Percentiles rank a stretch among this genome's conserved stretches.
Evolutionary conservation across 2,329 filamentous ascomycete species (phyloP).

Genomic region (Aspergillus tubingensis): DNA sequence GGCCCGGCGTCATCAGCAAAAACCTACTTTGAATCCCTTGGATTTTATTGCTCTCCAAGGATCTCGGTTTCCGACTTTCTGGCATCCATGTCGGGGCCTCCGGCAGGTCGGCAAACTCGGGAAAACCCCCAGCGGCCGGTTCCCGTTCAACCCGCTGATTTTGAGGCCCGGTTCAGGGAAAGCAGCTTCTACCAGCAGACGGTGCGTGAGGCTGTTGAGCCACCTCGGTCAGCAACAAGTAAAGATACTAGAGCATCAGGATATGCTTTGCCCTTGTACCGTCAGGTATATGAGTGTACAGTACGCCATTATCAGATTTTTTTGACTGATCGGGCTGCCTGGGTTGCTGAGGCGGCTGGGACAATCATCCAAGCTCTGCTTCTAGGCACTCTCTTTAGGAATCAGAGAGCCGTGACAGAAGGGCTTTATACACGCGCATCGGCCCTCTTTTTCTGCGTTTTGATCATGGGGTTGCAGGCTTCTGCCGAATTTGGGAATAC

Average conservation of each 20-base stretch:
- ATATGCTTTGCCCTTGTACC: not conserved
- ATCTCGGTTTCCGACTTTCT: slow-evolving; percentile 78
- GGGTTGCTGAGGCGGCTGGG: not conserved
- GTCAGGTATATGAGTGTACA: slow-evolving; percentile 6
- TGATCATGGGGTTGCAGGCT: slow-evolving; percentile 15
- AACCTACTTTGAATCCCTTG: slow-evolving; percentile 51
- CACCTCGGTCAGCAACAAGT: not conserved
- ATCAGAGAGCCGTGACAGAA: slow-evolving; percentile 6
- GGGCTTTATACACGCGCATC: slow-evolving; percentile 14
- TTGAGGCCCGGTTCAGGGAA: not conserved
- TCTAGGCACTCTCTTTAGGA: slow-evolving; percentile 20
- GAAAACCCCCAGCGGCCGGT: not conserved
- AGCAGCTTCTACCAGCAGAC: not conserved
- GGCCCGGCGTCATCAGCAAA: slow-evolving; percentile 67
- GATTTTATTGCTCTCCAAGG: slow-evolving; percentile 69
- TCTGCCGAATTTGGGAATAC: slow-evolving; percentile 16
- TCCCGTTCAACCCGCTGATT: slow-evolving; percentile 1
- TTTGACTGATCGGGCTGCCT: slow-evolving; percentile 5
- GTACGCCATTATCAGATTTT: slow-evolving; percentile 7
- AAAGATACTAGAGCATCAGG: not conserved
- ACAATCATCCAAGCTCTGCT: slow-evolving; percentile 17
- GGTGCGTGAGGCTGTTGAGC: not conserved
- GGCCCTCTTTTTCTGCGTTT: slow-evolving; percentile 18
- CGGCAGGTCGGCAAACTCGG: not conserved
- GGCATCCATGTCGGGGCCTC: slow-evolving; percentile 52